Conservation (phyloP, 2,329 filamentous ascomycete species). For the Epichloe glyceriae region DNA sequence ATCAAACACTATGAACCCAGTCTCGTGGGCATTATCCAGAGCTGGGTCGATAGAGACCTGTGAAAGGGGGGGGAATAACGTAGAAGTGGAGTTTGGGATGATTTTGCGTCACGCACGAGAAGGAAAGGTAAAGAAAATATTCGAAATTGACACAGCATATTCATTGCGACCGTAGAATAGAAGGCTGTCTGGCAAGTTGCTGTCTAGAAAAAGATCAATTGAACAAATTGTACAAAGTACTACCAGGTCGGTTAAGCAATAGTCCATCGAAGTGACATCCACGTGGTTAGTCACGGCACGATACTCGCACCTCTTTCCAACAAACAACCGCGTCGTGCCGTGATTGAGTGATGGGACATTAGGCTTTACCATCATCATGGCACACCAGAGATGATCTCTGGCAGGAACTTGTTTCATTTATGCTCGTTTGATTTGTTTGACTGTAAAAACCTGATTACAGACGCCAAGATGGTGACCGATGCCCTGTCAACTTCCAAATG, state of each 20-base stretch:
- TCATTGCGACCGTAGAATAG: conserved; percentile 1
- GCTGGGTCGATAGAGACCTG: conserved; percentile 54
- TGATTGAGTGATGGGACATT: no score
- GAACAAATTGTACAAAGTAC: conserved; percentile 2
- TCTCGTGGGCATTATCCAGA: conserved; percentile 69
- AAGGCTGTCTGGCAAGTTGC: background rate
- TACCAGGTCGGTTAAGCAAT: background rate
- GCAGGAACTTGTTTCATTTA: conserved; percentile 17
- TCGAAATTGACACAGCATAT: background rate
- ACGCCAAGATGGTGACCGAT: conserved; percentile 53
- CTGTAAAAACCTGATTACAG: conserved; percentile 54
- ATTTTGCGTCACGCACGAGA: background rate
- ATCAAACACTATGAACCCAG: conserved; percentile 80
- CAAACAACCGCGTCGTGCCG: no score
- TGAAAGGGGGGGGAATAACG: conserved; percentile 13
- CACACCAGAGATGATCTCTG: conserved; percentile 15
- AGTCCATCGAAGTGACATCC: no score
- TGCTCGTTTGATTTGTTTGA: conserved; percentile 38
- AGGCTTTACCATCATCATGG: conserved; percentile 15
- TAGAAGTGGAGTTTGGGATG: background rate
- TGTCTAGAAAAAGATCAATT: conserved; percentile 5
- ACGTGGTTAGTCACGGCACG: no score
- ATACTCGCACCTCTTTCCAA: no score
- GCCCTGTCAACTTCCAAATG: conserved; percentile 51
- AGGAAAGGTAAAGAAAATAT: background rate